phyloP scores from a whole-genome alignment of 2,329 filamentous ascomycete genomes.

The Pseudogymnoascus sp. region DNA sequence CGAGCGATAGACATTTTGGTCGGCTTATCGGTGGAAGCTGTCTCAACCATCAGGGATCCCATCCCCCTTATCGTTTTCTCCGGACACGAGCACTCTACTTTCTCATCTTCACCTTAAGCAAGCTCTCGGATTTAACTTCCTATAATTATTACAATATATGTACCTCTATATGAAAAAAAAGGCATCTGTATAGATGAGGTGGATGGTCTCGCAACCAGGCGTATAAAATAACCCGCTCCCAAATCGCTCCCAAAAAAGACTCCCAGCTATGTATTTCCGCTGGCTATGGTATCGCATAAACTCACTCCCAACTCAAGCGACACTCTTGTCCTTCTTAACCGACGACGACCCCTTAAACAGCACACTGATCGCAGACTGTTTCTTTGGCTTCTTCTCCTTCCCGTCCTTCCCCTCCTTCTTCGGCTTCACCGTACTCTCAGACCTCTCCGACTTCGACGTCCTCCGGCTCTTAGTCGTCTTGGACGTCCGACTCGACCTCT shows the following conservation, averaged over 20 bases:
- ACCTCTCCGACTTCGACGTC: slow-evolving; percentile 17
- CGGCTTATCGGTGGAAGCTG: neutral
- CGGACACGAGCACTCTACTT: neutral
- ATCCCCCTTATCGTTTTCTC: neutral
- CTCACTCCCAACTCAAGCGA: neutral
- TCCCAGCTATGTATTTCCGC: neutral
- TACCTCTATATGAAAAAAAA: slow-evolving; percentile 7
- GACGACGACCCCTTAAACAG: neutral
- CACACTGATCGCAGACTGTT: neutral
- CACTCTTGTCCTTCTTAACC: neutral
- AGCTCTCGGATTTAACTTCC: neutral
- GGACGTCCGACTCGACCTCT: slow-evolving; percentile 25
- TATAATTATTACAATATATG: neutral
- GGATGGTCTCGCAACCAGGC: slow-evolving; percentile 5
- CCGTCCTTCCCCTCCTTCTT: neutral
- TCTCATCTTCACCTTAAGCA: neutral
- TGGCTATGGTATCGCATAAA: neutral
- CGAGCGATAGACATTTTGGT: neutral
- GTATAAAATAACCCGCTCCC: neutral
- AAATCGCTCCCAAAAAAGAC: neutral
- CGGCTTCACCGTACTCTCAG: neutral
- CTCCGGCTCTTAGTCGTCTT: slow-evolving; percentile 14
- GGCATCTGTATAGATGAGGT: slow-evolving; percentile 6
- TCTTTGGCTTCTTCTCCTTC: neutral
- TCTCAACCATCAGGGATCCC: neutral